Evolutionary conservation across 768 basidiomycete genomes (phyloP).

Genomic region (Lyophyllum decastes): DNA sequence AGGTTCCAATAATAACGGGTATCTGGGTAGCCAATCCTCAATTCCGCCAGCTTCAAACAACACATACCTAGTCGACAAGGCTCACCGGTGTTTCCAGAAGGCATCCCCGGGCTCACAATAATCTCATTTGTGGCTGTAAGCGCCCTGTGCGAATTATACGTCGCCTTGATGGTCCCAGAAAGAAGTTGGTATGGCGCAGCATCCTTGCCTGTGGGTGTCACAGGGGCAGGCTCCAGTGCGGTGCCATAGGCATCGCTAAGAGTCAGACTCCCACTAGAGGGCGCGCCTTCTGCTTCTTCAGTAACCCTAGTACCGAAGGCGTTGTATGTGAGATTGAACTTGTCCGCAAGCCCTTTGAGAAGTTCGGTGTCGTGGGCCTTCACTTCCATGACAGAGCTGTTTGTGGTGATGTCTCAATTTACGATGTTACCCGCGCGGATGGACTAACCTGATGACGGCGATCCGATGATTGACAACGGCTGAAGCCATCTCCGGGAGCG

Average conservation of each 20-base stretch:
- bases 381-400: constrained; percentile 30
- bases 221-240: constrained; percentile 66
- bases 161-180: constrained; percentile 65
- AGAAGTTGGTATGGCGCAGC: constrained; percentile 51
- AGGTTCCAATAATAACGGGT: constrained; percentile 62
- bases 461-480: constrained; percentile 77
- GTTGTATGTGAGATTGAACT: constrained; percentile 58
- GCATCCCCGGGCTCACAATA: constrained; percentile 53
- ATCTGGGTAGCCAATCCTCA: constrained; percentile 38
- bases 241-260: constrained; percentile 51
- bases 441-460: constrained; percentile 54
- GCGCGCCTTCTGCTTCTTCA: constrained; percentile 16
- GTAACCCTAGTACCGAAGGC: constrained; percentile 53
- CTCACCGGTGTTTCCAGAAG: constrained; percentile 60
- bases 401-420: neutral
- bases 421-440: too few species aligned
- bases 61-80: neutral
- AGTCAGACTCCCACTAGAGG: constrained; percentile 46
- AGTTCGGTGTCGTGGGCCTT: constrained; percentile 45
- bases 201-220: constrained; percentile 50
- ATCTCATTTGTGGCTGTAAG: constrained; percentile 35
- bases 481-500: constrained; percentile 73
- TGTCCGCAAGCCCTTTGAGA: constrained; percentile 44
- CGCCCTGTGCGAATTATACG: constrained; percentile 52
- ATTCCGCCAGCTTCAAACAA: neutral